Evolutionary conservation across 108 stramenopile genomes (phyloP), one percentile per base, ranked within the genome.

Genomic region (Stephanodiscus minutulus): DNA sequence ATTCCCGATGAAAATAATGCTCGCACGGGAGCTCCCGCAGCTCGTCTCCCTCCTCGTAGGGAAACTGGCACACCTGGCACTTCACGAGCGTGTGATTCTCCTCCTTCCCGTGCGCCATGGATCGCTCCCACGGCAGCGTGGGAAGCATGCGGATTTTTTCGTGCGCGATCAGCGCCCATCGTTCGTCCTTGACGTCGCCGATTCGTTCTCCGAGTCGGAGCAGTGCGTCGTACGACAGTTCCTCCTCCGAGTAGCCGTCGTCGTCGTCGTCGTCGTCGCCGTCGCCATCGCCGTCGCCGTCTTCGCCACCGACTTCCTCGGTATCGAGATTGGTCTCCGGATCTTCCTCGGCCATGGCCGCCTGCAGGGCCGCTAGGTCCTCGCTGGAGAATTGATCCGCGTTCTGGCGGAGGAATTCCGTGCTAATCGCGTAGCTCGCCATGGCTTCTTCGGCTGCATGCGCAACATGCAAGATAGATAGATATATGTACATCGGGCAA

Each of bases 41-140:
- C 62, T 68, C 66, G 12, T 97, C 95, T 3, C 73, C 85, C 27
- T 82, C 71, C 61, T 91, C 90, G 61, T 94, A 98, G 10, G 82
- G 80, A 70, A 79, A 85, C 66, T 96, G 95, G 60, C 97, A 98
- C 13, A 98, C 87, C 31, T 96, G 72, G 66, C 97, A 98, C 64
- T 91, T 93, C 57, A 79, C 64, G 18, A 77, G 68, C 3, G 90
- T 87, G 73, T 96, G 89, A 73, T 96, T 88, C 49, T 74, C 66
- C 65, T 88, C 87, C 56, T 72, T 67, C 21, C 75, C 74, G 35
- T 80, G 73, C 0, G 77, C 66, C 54, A 70, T 81, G 31, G 59
- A 65, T 17, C 66, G 53, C 3, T 69, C n/a, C 66, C 83, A 93
- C 10, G 27, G 37, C 12, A 83, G 53, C 1, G 70, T 81, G 5